phyloP scores from a whole-genome alignment of 2,329 filamentous ascomycete species.

The Iodosphaeria phyllophila region DNA sequence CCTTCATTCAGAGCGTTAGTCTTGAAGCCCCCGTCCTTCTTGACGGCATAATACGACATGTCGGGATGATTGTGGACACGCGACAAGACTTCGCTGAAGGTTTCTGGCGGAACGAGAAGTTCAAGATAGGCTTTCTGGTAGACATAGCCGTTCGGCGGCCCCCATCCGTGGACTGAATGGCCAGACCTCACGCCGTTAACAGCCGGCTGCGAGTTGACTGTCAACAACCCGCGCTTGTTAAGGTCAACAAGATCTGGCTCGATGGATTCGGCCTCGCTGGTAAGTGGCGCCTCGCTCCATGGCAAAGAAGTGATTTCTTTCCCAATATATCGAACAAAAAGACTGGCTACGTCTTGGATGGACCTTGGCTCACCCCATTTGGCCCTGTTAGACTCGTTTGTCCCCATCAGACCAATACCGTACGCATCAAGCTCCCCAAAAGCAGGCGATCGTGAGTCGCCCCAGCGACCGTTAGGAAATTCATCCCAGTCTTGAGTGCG shows the following conservation, averaged over 20 bases:
- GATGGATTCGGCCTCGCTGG: conserved; percentile 63
- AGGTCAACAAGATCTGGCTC: conserved; percentile 59
- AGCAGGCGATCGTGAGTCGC: conserved; percentile 86
- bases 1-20: conserved; percentile 74
- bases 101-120: conserved; percentile 63
- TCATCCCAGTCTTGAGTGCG: conserved; percentile 98
- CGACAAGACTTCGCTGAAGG: conserved; percentile 58
- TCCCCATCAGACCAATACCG: conserved; percentile 81
- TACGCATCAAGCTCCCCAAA: conserved; percentile 93
- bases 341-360: conserved; percentile 58
- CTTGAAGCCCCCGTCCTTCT: conserved; percentile 60
- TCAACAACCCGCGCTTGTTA: conserved; percentile 74
- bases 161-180: conserved; percentile 82
- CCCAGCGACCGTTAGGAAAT: conserved; percentile 97
- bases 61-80: conserved; percentile 64
- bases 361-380: conserved; percentile 78
- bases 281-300: conserved; percentile 85
- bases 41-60: conserved; percentile 88
- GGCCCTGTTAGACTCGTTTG: conserved; percentile 89
- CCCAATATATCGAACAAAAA: conserved; percentile 74
- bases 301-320: conserved; percentile 68
- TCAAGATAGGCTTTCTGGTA: conserved; percentile 98
- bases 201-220: conserved; percentile 93
- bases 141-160: conserved; percentile 84
- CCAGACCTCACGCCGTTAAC: conserved; percentile 81